A percentile compares a stretch with the other conserved stretches of the same genome.
phyloP scores from a whole-genome alignment of 805 yeast species.

The Candida namnaoensis region DNA sequence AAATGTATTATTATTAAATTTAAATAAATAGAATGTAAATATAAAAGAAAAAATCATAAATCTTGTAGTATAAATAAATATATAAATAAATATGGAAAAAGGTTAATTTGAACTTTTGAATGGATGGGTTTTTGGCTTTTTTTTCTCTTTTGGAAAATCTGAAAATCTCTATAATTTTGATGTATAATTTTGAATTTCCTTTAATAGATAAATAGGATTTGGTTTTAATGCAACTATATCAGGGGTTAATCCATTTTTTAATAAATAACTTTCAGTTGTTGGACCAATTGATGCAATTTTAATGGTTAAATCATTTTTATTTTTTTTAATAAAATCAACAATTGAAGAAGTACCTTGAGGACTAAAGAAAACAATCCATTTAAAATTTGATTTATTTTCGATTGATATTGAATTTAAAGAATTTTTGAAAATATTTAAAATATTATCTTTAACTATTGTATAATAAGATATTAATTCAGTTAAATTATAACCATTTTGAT shows the following conservation, averaged over 20 bases:
- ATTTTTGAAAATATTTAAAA: slow-evolving; percentile 27
- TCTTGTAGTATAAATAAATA: neutral
- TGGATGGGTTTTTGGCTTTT: too few relatives aligned
- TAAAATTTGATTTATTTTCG: slow-evolving; percentile 8
- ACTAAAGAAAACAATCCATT: slow-evolving; percentile 83
- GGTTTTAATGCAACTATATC: slow-evolving; percentile 66
- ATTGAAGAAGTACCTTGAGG: slow-evolving; percentile 79
- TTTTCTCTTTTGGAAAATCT: too few relatives aligned
- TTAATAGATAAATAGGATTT: slow-evolving; percentile 48
- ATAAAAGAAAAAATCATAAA: too few relatives aligned
- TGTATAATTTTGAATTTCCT: slow-evolving; percentile 16
- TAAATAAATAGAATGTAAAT: neutral
- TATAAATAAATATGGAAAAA: neutral
- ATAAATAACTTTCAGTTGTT: slow-evolving; percentile 65
- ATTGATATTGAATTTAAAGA: neutral
- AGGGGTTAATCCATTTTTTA: slow-evolving; percentile 43
- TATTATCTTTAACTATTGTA: slow-evolving; percentile 45
- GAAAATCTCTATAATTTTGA: too few relatives aligned
- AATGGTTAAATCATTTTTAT: slow-evolving; percentile 2
- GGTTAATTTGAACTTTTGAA: neutral
- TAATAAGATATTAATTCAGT: slow-evolving; percentile 61
- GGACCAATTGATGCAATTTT: slow-evolving; percentile 86
- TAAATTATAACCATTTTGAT: slow-evolving; percentile 31
- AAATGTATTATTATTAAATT: too few relatives aligned
- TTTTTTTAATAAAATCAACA: slow-evolving; percentile 32